Conservation (phyloP, 1,284 basidiomycete species). For the Bondarzewia mesenterica region DNA sequence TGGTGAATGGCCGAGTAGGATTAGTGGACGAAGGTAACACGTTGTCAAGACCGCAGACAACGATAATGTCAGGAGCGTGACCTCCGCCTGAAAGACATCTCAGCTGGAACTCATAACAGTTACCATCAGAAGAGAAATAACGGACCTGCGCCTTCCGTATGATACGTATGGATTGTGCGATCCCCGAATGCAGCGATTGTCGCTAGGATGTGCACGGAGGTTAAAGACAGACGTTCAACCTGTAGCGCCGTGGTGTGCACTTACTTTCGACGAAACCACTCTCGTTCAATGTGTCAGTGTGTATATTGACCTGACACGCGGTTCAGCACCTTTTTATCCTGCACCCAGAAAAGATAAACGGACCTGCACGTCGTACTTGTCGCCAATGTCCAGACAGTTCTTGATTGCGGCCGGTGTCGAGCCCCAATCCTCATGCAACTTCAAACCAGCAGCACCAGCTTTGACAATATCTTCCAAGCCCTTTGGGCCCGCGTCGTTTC, state of each 20-base stretch:
- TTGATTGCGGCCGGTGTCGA: slow-evolving; percentile 82
- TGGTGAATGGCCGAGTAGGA: slow-evolving; percentile 88
- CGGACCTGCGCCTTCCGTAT: slow-evolving; percentile 87
- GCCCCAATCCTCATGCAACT: slow-evolving; percentile 99
- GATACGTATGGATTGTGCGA: slow-evolving; percentile 97
- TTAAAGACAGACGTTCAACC: too few relatives aligned
- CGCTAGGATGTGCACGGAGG: slow-evolving; percentile 31
- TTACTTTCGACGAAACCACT: slow-evolving; percentile 86
- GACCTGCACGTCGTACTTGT: slow-evolving; percentile 93
- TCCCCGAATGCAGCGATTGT: slow-evolving; percentile 89
- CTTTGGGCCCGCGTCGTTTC: slow-evolving; percentile 77
- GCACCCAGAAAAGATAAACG: slow-evolving; percentile 1
- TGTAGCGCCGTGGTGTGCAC: slow-evolving; percentile 17
- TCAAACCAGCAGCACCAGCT: slow-evolving; percentile 88
- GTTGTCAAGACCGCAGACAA: slow-evolving; percentile 85
- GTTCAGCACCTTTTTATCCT: background rate
- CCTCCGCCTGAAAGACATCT: slow-evolving; percentile 70
- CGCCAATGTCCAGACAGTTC: slow-evolving; percentile 75
- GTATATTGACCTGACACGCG: slow-evolving; percentile 74
- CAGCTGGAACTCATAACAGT: background rate
- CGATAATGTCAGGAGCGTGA: slow-evolving; percentile 97
- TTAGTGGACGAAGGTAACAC: slow-evolving; percentile 98
- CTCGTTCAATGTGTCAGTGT: slow-evolving; percentile 95
- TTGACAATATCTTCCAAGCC: slow-evolving; percentile 78
- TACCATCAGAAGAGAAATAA: background rate